Base-by-base conservation (phyloP, 176 grass and related monocot genomes). In the Oryza longistaminata region DNA sequence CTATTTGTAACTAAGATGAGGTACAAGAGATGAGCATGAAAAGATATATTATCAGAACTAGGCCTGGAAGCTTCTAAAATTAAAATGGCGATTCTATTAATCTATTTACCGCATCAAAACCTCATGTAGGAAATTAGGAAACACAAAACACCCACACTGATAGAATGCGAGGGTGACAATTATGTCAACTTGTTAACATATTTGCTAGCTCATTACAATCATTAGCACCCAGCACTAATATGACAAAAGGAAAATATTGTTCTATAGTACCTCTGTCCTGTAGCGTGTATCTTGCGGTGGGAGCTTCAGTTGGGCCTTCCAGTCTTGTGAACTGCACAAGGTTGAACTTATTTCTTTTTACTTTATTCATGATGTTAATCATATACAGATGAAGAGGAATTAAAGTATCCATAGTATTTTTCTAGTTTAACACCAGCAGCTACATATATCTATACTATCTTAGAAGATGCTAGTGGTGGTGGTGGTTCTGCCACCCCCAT, bases 231-330 rank as follows among this genome's bases (percentile, higher is more conserved):
- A 27, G 13, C 49, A 74, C 12, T 68, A 64, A 62, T 7, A 80
- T 22, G 15, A 83, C 26, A 78, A 61, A 31, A 48, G 22, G 13
- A 44, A 31, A 42, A 78, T 76, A 66, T 43, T 40, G 33, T 15
- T 37, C 11, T 42, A 70, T 33, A 49, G 49, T 93, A 98, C 95
- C 95, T 98, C 91, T 80, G 95, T 95, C 79, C 31, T 90, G 68
- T 90, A 98, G 15, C 93, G 93, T 12, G 93, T 95, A 82, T 98
- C 95, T 77, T 35, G 52, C 88, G 95, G 75, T 48, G 95, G 93
- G 68, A 95, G 85, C 37, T 93, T 98, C 46, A 95, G 70, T 79
- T 95, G 89, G 19, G 85, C 85, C 70, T 93, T 98, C 95, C 93
- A 98, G 82, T 95, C 89, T 86, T 93, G 92, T 31, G 87, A 92